Evolutionary conservation across 306 rosid species (phyloP).

Genomic region (Abrus precatorius): DNA sequence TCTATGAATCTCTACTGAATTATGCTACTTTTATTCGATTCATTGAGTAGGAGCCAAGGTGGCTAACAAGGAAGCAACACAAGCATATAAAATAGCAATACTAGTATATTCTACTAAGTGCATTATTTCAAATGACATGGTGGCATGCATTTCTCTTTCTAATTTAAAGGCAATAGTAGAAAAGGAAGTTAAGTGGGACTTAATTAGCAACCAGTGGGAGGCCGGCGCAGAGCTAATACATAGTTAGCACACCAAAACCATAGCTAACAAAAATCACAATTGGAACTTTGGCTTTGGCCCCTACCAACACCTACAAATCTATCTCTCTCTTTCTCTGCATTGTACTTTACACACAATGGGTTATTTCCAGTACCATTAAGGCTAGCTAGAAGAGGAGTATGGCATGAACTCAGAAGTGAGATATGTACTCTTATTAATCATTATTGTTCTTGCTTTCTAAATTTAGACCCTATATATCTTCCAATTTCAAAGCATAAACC

Average conservation of each 20-base stretch:
- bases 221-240: constrained; percentile 42
- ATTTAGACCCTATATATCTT: too few relatives aligned
- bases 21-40: background rate
- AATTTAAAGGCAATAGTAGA: background rate
- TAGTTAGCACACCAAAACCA: constrained; percentile 14
- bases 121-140: background rate
- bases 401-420: too few relatives aligned
- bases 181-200: constrained; percentile 4
- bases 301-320: too few relatives aligned
- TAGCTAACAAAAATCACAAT: background rate
- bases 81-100: background rate
- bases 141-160: background rate
- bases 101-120: background rate
- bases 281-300: too few relatives aligned
- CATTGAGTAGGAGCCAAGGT: background rate
- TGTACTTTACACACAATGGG: too few relatives aligned
- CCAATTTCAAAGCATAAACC: too few relatives aligned
- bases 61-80: background rate
- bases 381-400: too few relatives aligned
- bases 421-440: too few relatives aligned
- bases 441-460: too few relatives aligned
- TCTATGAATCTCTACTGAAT: background rate
- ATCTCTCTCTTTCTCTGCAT: too few relatives aligned
- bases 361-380: too few relatives aligned
- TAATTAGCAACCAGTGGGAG: constrained; percentile 26